These are phyloP conservation scores for Adenanthera pavonina DNA, from an alignment of 306 rosid species.

Conservation along the genomic window DNA sequence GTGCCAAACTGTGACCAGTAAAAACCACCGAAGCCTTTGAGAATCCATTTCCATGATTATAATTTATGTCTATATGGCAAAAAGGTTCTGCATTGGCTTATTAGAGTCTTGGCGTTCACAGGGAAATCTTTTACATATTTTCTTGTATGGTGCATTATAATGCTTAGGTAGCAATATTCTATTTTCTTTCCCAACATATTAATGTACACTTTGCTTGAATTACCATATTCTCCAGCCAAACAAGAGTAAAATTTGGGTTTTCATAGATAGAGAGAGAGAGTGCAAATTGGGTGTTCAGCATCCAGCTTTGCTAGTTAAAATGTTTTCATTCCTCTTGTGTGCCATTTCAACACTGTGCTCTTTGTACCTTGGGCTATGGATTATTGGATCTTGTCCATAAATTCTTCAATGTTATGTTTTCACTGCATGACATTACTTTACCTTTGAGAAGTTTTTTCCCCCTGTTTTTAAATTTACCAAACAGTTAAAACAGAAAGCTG, in stretches of 20 bases:
- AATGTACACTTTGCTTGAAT: neutral
- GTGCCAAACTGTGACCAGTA: neutral
- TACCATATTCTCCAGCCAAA: neutral
- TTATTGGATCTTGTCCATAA: neutral
- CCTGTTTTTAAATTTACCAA: neutral
- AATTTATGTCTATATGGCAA: neutral
- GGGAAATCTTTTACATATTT: neutral
- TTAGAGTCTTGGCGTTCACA: neutral
- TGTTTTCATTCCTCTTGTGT: slow-evolving; percentile 9
- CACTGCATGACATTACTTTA: neutral
- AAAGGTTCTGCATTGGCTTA: neutral
- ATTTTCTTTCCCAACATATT: neutral
- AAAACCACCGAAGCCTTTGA: neutral
- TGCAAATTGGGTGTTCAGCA: neutral
- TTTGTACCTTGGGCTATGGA: neutral
- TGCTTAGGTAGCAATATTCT: slow-evolving; percentile 2
- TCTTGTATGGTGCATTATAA: neutral
- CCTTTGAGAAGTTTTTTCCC: neutral
- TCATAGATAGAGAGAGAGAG: neutral
- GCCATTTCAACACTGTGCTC: neutral
- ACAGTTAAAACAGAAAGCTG: neutral
- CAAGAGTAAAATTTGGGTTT: neutral
- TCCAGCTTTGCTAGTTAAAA: neutral
- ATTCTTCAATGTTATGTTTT: slow-evolving; percentile 1
- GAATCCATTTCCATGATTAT: neutral